phyloP scores from a whole-genome alignment of 23 red algal genomes.

The Chondrus crispus region DNA sequence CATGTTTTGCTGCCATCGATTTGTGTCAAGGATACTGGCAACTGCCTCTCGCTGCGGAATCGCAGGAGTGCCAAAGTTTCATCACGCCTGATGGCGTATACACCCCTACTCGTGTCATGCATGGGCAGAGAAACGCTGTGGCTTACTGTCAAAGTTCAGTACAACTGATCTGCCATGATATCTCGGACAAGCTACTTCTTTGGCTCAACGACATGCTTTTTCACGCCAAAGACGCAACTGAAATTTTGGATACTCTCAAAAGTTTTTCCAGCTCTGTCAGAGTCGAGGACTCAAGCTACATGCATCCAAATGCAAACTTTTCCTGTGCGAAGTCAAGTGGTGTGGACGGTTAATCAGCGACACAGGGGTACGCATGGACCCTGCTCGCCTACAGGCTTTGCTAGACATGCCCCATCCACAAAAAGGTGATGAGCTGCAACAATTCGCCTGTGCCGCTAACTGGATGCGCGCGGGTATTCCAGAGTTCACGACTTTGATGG shows the following conservation, averaged over 20 bases:
- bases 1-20: neutral
- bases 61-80: constrained; percentile 1
- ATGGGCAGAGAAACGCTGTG: neutral
- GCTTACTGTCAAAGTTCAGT: constrained; percentile 7
- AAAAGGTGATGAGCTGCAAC: neutral
- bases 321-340: neutral
- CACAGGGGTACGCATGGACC: neutral
- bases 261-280: neutral
- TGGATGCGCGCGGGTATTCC: constrained; percentile 13
- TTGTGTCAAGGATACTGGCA: neutral
- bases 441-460: neutral
- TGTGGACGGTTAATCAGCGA: neutral
- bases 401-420: neutral
- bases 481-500: neutral
- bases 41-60: neutral
- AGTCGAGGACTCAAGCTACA: neutral
- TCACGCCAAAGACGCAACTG: neutral
- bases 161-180: neutral
- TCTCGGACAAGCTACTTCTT: neutral
- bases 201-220: neutral
- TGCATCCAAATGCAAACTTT: neutral
- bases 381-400: neutral
- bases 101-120: neutral
- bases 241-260: neutral
- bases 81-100: constrained; percentile 5